Percentiles rank a stretch among this genome's conserved stretches.
Conservation (phyloP, 2,329 filamentous ascomycete genomes). For the Cladorrhinum sp. region DNA sequence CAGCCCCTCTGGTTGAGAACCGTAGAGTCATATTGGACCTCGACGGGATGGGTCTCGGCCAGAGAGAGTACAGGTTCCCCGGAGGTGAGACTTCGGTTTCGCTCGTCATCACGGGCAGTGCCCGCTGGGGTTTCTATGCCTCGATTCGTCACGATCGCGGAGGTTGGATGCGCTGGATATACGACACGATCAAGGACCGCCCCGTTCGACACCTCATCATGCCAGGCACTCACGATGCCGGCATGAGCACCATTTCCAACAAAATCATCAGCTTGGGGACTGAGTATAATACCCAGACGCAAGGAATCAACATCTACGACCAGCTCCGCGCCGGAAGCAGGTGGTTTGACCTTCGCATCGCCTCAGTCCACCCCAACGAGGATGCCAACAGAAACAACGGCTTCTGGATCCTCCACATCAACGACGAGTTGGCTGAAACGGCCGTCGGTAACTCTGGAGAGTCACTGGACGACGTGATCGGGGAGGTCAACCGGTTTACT, state of each 20-base stretch:
- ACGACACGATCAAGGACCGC: constrained; percentile 36
- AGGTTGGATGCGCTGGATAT: constrained; percentile 35
- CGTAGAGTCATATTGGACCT: constrained; percentile 30
- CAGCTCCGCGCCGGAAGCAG: constrained; percentile 46
- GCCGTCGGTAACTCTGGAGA: constrained; percentile 47
- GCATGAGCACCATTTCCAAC: constrained; percentile 43
- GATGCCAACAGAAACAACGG: constrained; percentile 23
- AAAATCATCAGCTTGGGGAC: constrained; percentile 36
- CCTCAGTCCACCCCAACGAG: constrained; percentile 34
- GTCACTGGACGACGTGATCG: constrained; percentile 41
- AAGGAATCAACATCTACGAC: constrained; percentile 42
- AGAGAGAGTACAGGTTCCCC: constrained; percentile 35
- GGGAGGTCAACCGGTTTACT: constrained; percentile 45
- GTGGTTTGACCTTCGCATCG: constrained; percentile 47
- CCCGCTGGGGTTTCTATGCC: constrained; percentile 32
- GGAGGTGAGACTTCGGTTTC: constrained; percentile 32
- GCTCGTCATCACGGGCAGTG: constrained; percentile 36
- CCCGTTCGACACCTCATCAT: constrained; percentile 45
- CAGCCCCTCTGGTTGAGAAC: constrained; percentile 28
- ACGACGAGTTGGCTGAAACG: constrained; percentile 28
- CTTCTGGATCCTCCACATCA: constrained; percentile 36
- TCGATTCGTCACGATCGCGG: constrained; percentile 30
- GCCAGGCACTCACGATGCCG: constrained; percentile 48
- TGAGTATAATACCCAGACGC: constrained; percentile 43
- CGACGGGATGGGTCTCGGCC: constrained; percentile 33